These are phyloP conservation scores for Fallopia convolvulus DNA, from an alignment of 148 eudicot genomes.

Conservation along the genomic window DNA sequence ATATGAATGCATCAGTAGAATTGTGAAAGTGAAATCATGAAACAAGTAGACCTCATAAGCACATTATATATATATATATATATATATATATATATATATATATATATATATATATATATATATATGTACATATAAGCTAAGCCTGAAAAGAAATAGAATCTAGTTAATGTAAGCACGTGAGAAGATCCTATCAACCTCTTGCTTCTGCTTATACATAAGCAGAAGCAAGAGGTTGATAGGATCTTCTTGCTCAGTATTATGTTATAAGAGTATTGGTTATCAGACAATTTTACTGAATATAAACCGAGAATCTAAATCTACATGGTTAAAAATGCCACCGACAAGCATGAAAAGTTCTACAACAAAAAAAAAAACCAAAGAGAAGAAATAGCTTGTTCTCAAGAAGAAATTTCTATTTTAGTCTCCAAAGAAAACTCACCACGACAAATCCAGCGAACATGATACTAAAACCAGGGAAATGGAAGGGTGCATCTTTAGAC, in stretches of 20 bases:
- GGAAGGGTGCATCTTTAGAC: conserved; percentile 51
- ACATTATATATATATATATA: not conserved
- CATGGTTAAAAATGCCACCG: not conserved
- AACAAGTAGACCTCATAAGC: not conserved
- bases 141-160: not conserved
- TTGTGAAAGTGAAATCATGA: not conserved
- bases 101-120: too few species aligned
- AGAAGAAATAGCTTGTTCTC: not conserved
- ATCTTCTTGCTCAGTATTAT: too few species aligned
- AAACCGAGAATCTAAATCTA: not conserved
- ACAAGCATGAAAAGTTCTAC: not conserved
- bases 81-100: too few species aligned
- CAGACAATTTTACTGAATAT: not conserved
- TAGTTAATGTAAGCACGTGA: not conserved
- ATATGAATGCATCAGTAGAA: too few species aligned
- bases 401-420: not conserved
- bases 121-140: not conserved
- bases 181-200: not conserved
- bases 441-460: conserved; percentile 32
- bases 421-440: conserved; percentile 24
- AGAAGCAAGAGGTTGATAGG: too few species aligned
- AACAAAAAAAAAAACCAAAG: not conserved
- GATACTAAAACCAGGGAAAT: conserved; percentile 62
- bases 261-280: not conserved
- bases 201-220: not conserved